Percentiles rank a stretch among this genome's conserved stretches.
Evolutionary conservation across 768 basidiomycete species (phyloP).

Genomic region (Phlegmacium glaucopus): DNA sequence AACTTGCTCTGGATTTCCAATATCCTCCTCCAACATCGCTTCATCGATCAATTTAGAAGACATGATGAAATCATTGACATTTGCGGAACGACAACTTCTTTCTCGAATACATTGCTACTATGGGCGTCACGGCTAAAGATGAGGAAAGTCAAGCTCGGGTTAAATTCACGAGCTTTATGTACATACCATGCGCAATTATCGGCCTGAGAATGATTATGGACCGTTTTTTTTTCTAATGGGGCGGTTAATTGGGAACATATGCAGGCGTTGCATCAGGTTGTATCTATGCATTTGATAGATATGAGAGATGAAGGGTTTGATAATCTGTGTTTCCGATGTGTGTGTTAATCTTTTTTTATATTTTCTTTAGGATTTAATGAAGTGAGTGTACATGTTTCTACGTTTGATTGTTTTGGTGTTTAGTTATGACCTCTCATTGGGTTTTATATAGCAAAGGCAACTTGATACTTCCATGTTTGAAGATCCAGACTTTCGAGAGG

Average conservation of each 20-base stretch:
- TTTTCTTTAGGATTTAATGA: slow-evolving; percentile 50
- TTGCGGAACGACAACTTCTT: slow-evolving; percentile 43
- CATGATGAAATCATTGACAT: slow-evolving; percentile 5
- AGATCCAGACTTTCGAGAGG: slow-evolving; percentile 46
- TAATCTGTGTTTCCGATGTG: slow-evolving; percentile 46
- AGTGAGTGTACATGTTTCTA: slow-evolving; percentile 22
- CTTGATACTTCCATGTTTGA: slow-evolving; percentile 49
- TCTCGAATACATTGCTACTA: slow-evolving; percentile 53
- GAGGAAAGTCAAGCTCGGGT: slow-evolving; percentile 26
- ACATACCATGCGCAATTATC: slow-evolving; percentile 61
- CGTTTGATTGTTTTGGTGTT: neutral
- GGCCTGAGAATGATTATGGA: slow-evolving; percentile 46
- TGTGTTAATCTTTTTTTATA: neutral
- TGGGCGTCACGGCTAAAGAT: slow-evolving; percentile 51
- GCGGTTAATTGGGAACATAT: slow-evolving; percentile 62
- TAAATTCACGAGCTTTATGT: slow-evolving; percentile 51
- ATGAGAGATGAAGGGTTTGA: slow-evolving; percentile 27
- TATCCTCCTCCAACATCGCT: slow-evolving; percentile 33
- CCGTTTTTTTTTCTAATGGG: slow-evolving; percentile 48
- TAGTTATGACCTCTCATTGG: neutral
- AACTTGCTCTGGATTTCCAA: slow-evolving; percentile 52
- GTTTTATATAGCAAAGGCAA: slow-evolving; percentile 9
- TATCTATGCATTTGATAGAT: slow-evolving; percentile 52
- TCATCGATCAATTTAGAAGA: slow-evolving; percentile 38
- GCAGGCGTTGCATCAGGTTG: slow-evolving; percentile 49